Percentiles rank a stretch among this genome's conserved stretches.
phyloP scores from a whole-genome alignment of 2,329 filamentous ascomycete genomes.

The Aspergillus alliaceus region DNA sequence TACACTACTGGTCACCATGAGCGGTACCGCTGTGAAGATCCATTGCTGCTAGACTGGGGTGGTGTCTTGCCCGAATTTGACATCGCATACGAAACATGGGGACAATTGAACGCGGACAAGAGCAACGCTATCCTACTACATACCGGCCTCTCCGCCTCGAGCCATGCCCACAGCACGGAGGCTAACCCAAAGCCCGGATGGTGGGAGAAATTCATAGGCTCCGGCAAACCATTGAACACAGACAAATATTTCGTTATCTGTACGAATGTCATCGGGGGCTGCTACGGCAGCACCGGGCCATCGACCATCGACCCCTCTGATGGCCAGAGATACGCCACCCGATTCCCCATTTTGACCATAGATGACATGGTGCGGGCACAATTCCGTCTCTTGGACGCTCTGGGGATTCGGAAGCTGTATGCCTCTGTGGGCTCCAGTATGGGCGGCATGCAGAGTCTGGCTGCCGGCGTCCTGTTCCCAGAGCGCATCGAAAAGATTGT shows the following conservation, averaged over 20 bases:
- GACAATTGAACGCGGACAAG: slow-evolving; percentile 56
- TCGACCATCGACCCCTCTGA: slow-evolving; percentile 85
- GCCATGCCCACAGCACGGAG: slow-evolving; percentile 90
- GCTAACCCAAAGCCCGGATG: slow-evolving; percentile 85
- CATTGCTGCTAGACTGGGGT: slow-evolving; percentile 89
- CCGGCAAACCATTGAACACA: slow-evolving; percentile 81
- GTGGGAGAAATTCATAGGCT: slow-evolving; percentile 99
- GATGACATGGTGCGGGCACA: slow-evolving; percentile 98
- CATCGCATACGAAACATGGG: slow-evolving; percentile 94
- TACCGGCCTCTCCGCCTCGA: slow-evolving; percentile 94
- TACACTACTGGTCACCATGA: slow-evolving; percentile 89
- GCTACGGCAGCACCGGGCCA: slow-evolving; percentile 92
- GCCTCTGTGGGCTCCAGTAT: slow-evolving; percentile 95
- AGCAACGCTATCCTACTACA: slow-evolving; percentile 90
- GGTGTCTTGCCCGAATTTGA: slow-evolving; percentile 86
- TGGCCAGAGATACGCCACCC: slow-evolving; percentile 83
- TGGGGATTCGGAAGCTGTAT: slow-evolving; percentile 77
- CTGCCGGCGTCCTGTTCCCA: slow-evolving; percentile 80
- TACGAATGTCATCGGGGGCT: slow-evolving; percentile 94
- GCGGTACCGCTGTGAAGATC: slow-evolving; percentile 69
- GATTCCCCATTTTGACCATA: slow-evolving; percentile 93
- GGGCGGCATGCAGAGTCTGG: slow-evolving; percentile 97
- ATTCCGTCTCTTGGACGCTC: slow-evolving; percentile 78
- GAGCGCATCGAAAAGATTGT: slow-evolving; percentile 78
- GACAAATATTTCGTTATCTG: slow-evolving; percentile 91